Percentiles rank a stretch among this genome's conserved stretches.
These are phyloP conservation scores for Echinosphaeria canescens DNA, from an alignment of 2,329 filamentous ascomycete species.

Conservation along the genomic window DNA sequence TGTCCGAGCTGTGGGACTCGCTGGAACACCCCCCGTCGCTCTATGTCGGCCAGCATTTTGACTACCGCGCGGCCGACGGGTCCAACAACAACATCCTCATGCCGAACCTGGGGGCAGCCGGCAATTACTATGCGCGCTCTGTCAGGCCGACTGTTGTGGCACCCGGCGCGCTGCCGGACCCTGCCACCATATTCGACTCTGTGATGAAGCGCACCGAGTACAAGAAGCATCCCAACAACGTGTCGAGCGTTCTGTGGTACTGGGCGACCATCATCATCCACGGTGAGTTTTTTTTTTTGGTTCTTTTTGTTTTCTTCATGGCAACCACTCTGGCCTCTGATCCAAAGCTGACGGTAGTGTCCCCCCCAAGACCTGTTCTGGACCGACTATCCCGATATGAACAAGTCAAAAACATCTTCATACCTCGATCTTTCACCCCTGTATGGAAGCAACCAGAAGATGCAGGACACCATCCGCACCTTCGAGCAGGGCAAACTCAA, in stretches of 20 bases:
- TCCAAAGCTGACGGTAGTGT: background rate
- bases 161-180: slow-evolving; percentile 46
- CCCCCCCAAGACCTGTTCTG: slow-evolving; percentile 38
- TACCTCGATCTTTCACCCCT: slow-evolving; percentile 53
- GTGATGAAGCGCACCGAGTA: slow-evolving; percentile 32
- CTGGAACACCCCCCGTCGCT: slow-evolving; percentile 52
- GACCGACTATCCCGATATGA: slow-evolving; percentile 38
- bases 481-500: slow-evolving; percentile 53
- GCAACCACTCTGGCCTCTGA: background rate
- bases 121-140: slow-evolving; percentile 43
- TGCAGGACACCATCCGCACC: background rate
- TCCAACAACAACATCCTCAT: slow-evolving; percentile 48
- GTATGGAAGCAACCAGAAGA: slow-evolving; percentile 15
- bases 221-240: slow-evolving; percentile 44
- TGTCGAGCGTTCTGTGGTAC: slow-evolving; percentile 51
- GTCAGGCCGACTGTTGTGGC: slow-evolving; percentile 34
- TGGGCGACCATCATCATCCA: slow-evolving; percentile 57
- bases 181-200: slow-evolving; percentile 36
- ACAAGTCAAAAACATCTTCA: slow-evolving; percentile 42
- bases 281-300: slow-evolving; percentile 14
- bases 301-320: slow-evolving; percentile 2
- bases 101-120: slow-evolving; percentile 44
- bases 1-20: slow-evolving; percentile 48
- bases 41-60: slow-evolving; percentile 37
- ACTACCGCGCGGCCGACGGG: slow-evolving; percentile 48